These are phyloP conservation scores for Eutypa lata DNA, from an alignment of 2,329 filamentous ascomycete species.

Conservation along the genomic window DNA sequence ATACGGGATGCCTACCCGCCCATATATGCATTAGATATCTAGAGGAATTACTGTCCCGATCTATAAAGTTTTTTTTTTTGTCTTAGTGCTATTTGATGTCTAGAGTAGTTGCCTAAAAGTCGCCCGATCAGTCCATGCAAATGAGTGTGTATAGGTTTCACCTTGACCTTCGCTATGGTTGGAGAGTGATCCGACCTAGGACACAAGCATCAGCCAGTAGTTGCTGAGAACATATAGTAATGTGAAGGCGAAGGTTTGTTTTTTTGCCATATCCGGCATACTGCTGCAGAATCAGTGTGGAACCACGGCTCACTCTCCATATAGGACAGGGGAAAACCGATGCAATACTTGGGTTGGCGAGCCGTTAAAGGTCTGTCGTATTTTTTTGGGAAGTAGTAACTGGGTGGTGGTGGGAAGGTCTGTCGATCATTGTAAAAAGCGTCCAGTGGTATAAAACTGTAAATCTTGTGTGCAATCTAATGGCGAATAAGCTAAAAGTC, in stretches of 20 bases:
- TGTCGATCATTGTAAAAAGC: neutral
- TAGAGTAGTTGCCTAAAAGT: too few relatives aligned
- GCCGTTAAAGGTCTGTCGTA: conserved; percentile 13
- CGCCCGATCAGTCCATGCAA: neutral
- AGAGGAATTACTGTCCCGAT: too few relatives aligned
- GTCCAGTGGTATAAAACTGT: neutral
- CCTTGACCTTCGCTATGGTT: neutral
- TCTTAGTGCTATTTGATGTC: too few relatives aligned
- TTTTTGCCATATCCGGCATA: conserved; percentile 12
- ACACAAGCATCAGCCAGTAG: conserved; percentile 9
- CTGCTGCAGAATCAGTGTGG: conserved; percentile 28
- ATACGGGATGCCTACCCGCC: too few relatives aligned
- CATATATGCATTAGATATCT: too few relatives aligned
- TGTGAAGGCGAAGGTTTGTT: neutral
- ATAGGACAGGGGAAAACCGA: conserved; percentile 15
- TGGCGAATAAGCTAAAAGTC: neutral
- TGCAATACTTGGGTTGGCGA: conserved; percentile 14
- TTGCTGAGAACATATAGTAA: conserved; percentile 9
- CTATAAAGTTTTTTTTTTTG: too few relatives aligned
- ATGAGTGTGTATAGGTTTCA: neutral
- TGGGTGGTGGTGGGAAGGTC: neutral
- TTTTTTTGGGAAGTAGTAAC: neutral
- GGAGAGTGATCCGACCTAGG: neutral
- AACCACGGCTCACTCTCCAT: conserved; percentile 17
- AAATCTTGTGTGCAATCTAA: neutral